Percentiles rank a stretch among this genome's conserved stretches.
Evolutionary conservation across 257 asterid species (phyloP).

Genomic region (Oldenlandia corymbosa): DNA sequence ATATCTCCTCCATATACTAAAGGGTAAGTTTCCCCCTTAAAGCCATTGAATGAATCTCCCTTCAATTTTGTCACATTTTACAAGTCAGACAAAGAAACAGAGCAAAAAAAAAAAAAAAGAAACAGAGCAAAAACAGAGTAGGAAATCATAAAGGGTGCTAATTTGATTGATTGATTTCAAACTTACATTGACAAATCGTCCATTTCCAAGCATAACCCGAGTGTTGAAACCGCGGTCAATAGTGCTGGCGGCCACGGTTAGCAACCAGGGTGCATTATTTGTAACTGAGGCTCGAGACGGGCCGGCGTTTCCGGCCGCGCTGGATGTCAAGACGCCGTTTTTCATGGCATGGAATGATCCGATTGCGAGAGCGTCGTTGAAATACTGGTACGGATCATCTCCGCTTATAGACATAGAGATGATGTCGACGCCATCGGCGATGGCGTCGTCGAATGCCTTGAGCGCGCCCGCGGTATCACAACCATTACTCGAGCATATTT

Average conservation of each 20-base stretch:
- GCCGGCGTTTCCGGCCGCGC: slow-evolving; percentile 35
- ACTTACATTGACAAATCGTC: slow-evolving; percentile 26
- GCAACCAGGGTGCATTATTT: slow-evolving; percentile 34
- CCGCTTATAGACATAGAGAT: background rate
- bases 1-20: background rate
- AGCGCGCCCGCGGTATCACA: background rate
- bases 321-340: slow-evolving; percentile 32
- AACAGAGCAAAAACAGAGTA: no score
- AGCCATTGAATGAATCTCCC: slow-evolving; percentile 14
- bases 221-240: slow-evolving; percentile 36
- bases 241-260: slow-evolving; percentile 47
- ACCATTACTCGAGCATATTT: slow-evolving; percentile 37
- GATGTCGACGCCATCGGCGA: slow-evolving; percentile 7
- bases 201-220: slow-evolving; percentile 30
- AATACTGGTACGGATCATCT: background rate
- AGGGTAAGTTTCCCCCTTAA: background rate
- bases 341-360: slow-evolving; percentile 47
- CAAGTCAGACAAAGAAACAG: no score
- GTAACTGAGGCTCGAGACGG: slow-evolving; percentile 26
- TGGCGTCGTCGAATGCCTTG: slow-evolving; percentile 8
- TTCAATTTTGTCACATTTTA: background rate
- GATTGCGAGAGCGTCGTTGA: slow-evolving; percentile 30
- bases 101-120: no score
- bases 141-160: no score
- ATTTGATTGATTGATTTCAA: no score